Evolutionary conservation across 2,329 filamentous ascomycete species (phyloP).

Genomic region (Raffaelea arxii): DNA sequence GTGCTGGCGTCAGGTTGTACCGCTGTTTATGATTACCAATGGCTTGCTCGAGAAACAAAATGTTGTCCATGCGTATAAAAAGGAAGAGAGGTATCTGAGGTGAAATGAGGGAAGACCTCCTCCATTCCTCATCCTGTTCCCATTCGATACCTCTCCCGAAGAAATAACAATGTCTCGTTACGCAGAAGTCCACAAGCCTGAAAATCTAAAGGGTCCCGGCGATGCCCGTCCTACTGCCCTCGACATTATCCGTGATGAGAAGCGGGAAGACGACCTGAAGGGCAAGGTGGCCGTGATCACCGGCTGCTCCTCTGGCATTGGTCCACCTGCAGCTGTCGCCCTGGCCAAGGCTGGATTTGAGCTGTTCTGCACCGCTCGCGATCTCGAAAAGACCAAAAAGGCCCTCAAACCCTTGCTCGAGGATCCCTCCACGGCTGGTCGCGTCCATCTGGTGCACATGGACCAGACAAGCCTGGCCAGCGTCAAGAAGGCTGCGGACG

Average conservation of each 20-base stretch:
- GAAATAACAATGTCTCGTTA: slow-evolving; percentile 12
- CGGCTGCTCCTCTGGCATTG: slow-evolving; percentile 28
- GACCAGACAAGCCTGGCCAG: slow-evolving; percentile 20
- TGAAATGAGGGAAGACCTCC: background rate
- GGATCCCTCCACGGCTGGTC: too few species aligned
- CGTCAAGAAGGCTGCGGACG: slow-evolving; percentile 22
- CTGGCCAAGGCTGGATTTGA: slow-evolving; percentile 31
- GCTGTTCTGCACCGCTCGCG: slow-evolving; percentile 30
- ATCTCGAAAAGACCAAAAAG: slow-evolving; percentile 26
- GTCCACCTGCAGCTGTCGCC: slow-evolving; percentile 29
- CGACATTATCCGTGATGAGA: slow-evolving; percentile 25
- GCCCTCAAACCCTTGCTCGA: slow-evolving; percentile 20
- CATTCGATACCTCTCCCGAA: background rate
- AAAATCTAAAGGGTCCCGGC: slow-evolving; percentile 18
- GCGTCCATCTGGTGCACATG: slow-evolving; percentile 23
- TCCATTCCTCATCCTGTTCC: background rate
- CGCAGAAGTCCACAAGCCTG: slow-evolving; percentile 8
- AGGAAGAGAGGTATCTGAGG: background rate
- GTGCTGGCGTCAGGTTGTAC: too few species aligned
- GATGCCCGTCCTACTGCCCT: slow-evolving; percentile 26
- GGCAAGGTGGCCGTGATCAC: slow-evolving; percentile 30
- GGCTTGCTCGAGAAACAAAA: too few species aligned
- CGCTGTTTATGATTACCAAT: too few species aligned
- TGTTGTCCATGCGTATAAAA: too few species aligned
- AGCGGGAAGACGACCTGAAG: slow-evolving; percentile 21